These are phyloP conservation scores for Aleurites moluccanus DNA, from an alignment of 441 rosid species.

Conservation along the genomic window DNA sequence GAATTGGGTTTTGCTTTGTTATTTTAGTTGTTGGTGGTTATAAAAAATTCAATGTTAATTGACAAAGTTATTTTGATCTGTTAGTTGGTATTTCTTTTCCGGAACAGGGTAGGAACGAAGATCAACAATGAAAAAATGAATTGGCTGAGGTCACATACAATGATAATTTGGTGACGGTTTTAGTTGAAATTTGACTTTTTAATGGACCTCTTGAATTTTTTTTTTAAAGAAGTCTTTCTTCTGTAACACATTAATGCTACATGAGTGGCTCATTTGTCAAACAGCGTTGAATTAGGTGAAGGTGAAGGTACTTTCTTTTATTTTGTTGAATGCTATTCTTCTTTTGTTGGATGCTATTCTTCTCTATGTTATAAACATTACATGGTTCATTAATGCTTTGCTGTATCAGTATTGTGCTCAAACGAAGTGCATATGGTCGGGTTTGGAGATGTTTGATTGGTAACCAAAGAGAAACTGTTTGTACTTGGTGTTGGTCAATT, in stretches of 20 bases:
- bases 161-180: neutral
- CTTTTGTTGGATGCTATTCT: too few species aligned
- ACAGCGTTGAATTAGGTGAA: slow-evolving; percentile 4
- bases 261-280: neutral
- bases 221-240: neutral
- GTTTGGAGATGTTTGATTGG: neutral
- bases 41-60: neutral
- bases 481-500: neutral
- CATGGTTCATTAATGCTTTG: neutral
- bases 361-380: neutral
- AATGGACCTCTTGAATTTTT: neutral
- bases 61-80: neutral
- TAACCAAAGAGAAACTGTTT: neutral
- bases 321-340: neutral
- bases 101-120: neutral
- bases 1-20: neutral
- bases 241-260: neutral
- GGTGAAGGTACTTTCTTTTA: neutral
- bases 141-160: slow-evolving; percentile 7
- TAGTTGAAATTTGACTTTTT: slow-evolving; percentile 14
- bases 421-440: neutral
- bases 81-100: neutral
- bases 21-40: neutral
- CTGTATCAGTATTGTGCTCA: neutral
- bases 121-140: neutral